Evolutionary conservation across 768 basidiomycete species (phyloP), one percentile per base, ranked within the genome.

Genomic region (Boletus patriciae): DNA sequence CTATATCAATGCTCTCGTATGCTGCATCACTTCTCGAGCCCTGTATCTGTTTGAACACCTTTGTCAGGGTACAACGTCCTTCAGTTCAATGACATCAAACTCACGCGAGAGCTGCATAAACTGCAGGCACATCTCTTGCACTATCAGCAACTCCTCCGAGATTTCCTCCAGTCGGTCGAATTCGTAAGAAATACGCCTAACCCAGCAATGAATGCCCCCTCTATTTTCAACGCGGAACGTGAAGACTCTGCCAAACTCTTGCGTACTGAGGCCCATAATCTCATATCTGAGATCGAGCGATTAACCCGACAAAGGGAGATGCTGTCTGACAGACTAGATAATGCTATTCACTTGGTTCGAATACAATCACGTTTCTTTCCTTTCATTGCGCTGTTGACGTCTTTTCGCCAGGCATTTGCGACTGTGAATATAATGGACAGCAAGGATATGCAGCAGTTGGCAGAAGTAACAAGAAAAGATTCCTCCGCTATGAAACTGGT

Each of bases 61-160:
- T 38, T 31, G 19, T 42, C 52, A 84, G 81, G 83, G 72, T 61
- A 72, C 4, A 59, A 72, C 7, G 78, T 81, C 3, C 72, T 82
- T 44, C 55, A 45, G 1, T 75, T 65, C 10, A 74, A 76, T 48
- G 69, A 82, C 50, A 71, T 77, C 31, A 77, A 82, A 59, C 74
- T 78, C 57, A 71, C 82, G 8, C 79, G 78, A 49, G 80, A 84
- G 63, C 71, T 86, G 12, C 82, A 85, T 62, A 76, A 77, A 53
- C 65, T 85, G 13, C 80, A 81, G 45, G 83, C 83, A 1, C 79
- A 82, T 65, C 70, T 84, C 12, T 65, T 84, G 41, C 77, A 83
- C 59, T 83, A 83, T 63, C 74, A 76, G 11, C 77, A 78, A 9
- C 76, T 85, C 18, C 75, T 85, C 37, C 74, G 77, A 19, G 81